Evolutionary conservation across 441 rosid species (phyloP), one percentile per base, ranked within the genome.

Genomic region (Brassica balearica): DNA sequence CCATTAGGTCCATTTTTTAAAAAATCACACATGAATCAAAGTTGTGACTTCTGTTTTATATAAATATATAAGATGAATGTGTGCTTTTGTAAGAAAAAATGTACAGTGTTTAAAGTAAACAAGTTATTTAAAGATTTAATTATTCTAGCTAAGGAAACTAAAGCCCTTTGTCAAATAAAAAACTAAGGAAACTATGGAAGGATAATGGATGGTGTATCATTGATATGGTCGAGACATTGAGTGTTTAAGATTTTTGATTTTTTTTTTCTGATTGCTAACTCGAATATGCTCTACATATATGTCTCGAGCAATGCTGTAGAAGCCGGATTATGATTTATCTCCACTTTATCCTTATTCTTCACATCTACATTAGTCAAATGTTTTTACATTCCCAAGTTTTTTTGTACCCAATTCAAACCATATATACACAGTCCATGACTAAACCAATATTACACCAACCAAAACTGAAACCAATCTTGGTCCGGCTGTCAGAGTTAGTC

Each of bases 241-340:
- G 23, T 55, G 60, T 55, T 15, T 55, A 17, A 55, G 53, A 46
- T 46, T 46, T 46, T 46, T 38, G 53, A 51, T 55, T 15, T 55
- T 15, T 17, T 17, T 55, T 55, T n/a, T 48, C 17, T 55, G 60
- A 7, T 55, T 17, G 10, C 1, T 55, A 55, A 15, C 60, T 15
- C 22, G 60, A 55, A 55, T 55, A 51, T 51, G 7, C 56, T 51
- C 19, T 51, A 6, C 56, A 14, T n/a, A 3, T 46, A 6, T 55
- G 23, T 55, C 60, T 55, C 11, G 8, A 55, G 60, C 60, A 55
- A 55, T 55, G 23, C 60, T 55, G 60, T 55, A 55, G 22, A 55
- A 55, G 60, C 17, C 60, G 15, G 56, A 51, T 55, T 15, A 55
- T 15, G 60, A 55, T 55, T 23, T 55, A 55, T 55, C 60, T 55